Percentiles rank a stretch among this genome's conserved stretches.
phyloP scores from a whole-genome alignment of 1,284 basidiomycete genomes.

The Puccinia hordei region DNA sequence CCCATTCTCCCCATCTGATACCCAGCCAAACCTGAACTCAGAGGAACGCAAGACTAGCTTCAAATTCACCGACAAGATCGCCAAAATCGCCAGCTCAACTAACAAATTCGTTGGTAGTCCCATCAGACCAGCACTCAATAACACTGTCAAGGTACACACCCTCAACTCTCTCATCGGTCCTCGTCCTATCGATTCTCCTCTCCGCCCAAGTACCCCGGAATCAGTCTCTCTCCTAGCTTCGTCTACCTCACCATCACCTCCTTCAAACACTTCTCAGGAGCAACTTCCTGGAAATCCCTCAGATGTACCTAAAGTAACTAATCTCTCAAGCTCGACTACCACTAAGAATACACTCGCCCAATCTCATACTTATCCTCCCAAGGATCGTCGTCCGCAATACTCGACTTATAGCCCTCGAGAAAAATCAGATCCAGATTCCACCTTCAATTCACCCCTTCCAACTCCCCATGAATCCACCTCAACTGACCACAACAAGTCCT shows the following conservation, averaged over 20 bases:
- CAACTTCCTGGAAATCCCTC: background rate
- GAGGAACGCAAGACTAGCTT: slow-evolving; percentile 24
- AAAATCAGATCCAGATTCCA: slow-evolving; percentile 9
- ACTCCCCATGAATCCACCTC: slow-evolving; percentile 5
- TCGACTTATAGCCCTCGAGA: slow-evolving; percentile 28
- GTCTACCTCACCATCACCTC: background rate
- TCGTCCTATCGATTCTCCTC: background rate
- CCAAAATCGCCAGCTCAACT: slow-evolving; percentile 54
- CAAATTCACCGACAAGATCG: slow-evolving; percentile 50
- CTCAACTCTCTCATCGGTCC: too few relatives aligned
- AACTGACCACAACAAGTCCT: slow-evolving; percentile 9
- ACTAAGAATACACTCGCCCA: background rate
- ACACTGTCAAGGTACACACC: slow-evolving; percentile 27
- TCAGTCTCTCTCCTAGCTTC: background rate
- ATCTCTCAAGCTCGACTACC: background rate
- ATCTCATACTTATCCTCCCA: slow-evolving; percentile 41
- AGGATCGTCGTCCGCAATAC: slow-evolving; percentile 16
- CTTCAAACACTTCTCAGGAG: background rate
- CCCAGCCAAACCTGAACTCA: too few relatives aligned
- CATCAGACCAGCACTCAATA: slow-evolving; percentile 20
- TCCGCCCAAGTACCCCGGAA: background rate
- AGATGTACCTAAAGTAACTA: background rate
- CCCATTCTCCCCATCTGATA: background rate
- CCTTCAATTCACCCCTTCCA: background rate
- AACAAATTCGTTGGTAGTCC: slow-evolving; percentile 51